Percentiles rank a stretch among this genome's conserved stretches.
Evolutionary conservation across 768 basidiomycete genomes (phyloP).

Genomic region (Leccinum imitatum): DNA sequence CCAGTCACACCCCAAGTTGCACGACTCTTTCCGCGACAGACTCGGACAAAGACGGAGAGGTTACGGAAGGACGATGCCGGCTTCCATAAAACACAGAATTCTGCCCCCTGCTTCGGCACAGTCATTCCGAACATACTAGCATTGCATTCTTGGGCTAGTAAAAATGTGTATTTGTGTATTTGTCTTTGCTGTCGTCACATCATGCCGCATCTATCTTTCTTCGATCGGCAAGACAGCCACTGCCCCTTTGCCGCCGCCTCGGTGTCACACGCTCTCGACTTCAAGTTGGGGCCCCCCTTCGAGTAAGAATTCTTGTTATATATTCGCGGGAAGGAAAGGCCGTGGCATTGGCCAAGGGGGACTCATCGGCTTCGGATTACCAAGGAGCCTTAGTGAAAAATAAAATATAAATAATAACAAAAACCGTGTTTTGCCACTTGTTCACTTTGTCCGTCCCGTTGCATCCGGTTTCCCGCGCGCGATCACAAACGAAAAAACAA

Average conservation of each 20-base stretch:
- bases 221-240: constrained; percentile 11
- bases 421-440: constrained; percentile 3
- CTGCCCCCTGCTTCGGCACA: constrained; percentile 9
- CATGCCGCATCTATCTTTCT: constrained; percentile 9
- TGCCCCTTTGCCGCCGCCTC: not conserved
- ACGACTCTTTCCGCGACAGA: constrained; percentile 2
- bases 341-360: not conserved
- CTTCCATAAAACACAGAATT: constrained; percentile 2
- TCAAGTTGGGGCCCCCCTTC: constrained; percentile 6
- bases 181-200: constrained; percentile 6
- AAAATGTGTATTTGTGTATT: not conserved
- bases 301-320: constrained; percentile 1
- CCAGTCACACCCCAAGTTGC: not conserved
- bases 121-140: constrained; percentile 9
- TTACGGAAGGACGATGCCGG: not conserved
- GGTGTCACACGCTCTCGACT: not conserved
- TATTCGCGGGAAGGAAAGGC: constrained; percentile 20
- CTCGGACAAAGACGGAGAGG: not conserved
- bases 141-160: not conserved
- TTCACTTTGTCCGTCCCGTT: constrained; percentile 3
- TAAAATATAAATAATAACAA: not conserved
- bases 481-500: not conserved
- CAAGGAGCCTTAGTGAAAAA: not conserved
- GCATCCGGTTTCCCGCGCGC: not conserved
- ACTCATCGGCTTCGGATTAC: not conserved